A percentile compares a stretch with the other conserved stretches of the same genome.
Conservation (phyloP, 495 filamentous ascomycete species). For the Lindgomyces ingoldianus region DNA sequence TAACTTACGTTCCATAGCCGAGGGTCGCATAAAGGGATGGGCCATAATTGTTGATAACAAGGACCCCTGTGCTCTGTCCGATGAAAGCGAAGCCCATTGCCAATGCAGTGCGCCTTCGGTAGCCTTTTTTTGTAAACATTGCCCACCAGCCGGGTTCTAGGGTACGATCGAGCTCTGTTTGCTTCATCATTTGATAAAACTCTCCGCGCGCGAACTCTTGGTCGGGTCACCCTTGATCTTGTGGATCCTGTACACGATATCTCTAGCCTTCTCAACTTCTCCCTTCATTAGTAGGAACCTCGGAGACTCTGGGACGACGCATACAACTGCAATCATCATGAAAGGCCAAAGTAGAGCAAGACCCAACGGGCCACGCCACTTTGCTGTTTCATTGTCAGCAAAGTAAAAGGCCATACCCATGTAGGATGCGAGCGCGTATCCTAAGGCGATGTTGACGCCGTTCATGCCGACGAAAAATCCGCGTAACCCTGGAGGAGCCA, state of each 20-base stretch:
- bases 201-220: constrained; percentile 31
- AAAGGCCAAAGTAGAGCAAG: constrained; percentile 31
- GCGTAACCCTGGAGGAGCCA: constrained; percentile 31
- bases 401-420: constrained; percentile 36
- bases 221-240: constrained; percentile 21
- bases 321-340: constrained; percentile 29
- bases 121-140: constrained; percentile 34
- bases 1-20: constrained; percentile 27
- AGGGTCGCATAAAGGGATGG: constrained; percentile 39
- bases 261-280: constrained; percentile 27
- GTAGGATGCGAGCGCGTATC: constrained; percentile 30
- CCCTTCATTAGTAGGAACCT: constrained; percentile 30
- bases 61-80: constrained; percentile 37
- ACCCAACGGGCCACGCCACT: constrained; percentile 35
- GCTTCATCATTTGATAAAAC: constrained; percentile 36
- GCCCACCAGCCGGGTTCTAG: constrained; percentile 29
- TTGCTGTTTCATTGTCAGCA: constrained; percentile 2
- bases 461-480: constrained; percentile 38
- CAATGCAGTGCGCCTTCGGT: constrained; percentile 35
- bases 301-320: constrained; percentile 30
- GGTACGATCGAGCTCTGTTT: constrained; percentile 30
- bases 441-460: constrained; percentile 34
- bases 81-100: constrained; percentile 36
- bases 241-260: constrained; percentile 34
- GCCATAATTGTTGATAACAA: constrained; percentile 43